Conservation (phyloP, 192 early-diverging fungal genomes). For the Dimargaris cristalligena region DNA sequence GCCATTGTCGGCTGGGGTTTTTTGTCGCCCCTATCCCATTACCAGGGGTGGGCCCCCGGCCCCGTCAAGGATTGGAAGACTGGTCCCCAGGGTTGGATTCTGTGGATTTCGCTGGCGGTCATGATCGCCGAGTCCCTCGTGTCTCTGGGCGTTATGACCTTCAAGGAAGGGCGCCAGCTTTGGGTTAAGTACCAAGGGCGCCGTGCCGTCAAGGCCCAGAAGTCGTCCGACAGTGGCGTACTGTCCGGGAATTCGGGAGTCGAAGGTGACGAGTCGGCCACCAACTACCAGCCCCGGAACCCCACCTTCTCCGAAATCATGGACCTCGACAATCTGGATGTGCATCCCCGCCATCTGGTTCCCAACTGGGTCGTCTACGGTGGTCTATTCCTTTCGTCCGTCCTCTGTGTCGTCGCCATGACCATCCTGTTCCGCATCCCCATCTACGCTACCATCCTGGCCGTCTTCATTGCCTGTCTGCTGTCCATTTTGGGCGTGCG, state of each 20-base stretch:
- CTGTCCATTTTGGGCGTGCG: constrained; percentile 64
- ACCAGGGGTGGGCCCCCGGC: constrained; percentile 54
- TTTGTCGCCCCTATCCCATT: constrained; percentile 46
- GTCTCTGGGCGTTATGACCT: constrained; percentile 34
- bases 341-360: constrained; percentile 35
- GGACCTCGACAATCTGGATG: constrained; percentile 14
- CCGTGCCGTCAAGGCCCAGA: neutral
- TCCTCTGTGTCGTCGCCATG: constrained; percentile 43
- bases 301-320: neutral
- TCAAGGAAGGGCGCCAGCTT: constrained; percentile 20
- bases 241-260: neutral
- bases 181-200: neutral
- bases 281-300: neutral
- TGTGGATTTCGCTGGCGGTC: constrained; percentile 62
- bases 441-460: constrained; percentile 43
- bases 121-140: constrained; percentile 60
- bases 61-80: constrained; percentile 47
- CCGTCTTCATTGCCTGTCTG: constrained; percentile 52
- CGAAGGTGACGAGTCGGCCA: neutral
- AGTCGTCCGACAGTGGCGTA: neutral
- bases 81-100: constrained; percentile 57
- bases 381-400: constrained; percentile 43
- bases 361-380: constrained; percentile 37
- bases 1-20: constrained; percentile 59
- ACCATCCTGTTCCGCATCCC: constrained; percentile 51